Evolutionary conservation across 129 eudicot genomes (phyloP).

Genomic region (Cynara cardunculus): DNA sequence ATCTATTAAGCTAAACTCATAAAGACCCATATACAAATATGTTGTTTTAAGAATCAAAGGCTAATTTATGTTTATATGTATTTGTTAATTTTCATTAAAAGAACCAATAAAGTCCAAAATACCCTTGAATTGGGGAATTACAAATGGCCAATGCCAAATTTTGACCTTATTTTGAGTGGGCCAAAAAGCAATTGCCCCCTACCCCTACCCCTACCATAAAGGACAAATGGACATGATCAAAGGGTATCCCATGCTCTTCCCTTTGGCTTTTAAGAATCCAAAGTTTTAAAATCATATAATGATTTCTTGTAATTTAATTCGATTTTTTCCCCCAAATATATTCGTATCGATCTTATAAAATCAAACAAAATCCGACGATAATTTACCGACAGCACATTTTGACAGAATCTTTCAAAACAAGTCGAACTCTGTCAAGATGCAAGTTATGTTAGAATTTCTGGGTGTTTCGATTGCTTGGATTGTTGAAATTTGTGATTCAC

Average conservation of each 20-base stretch:
- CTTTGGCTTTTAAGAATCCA: slow-evolving; percentile 21
- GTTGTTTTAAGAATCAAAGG: not conserved
- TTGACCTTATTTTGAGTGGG: slow-evolving; percentile 27
- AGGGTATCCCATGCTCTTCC: slow-evolving; percentile 34
- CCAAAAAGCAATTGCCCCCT: slow-evolving; percentile 27
- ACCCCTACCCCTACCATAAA: slow-evolving; percentile 24
- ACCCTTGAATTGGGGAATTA: slow-evolving; percentile 1
- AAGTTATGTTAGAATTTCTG: too few species aligned
- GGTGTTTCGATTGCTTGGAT: too few species aligned
- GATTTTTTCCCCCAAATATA: not conserved
- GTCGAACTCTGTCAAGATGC: too few species aligned
- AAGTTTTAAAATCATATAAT: not conserved
- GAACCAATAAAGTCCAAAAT: not conserved
- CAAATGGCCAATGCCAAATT: slow-evolving; percentile 24
- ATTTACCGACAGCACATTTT: too few species aligned
- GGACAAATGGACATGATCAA: slow-evolving; percentile 28
- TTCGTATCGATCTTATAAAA: not conserved
- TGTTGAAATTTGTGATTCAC: too few species aligned
- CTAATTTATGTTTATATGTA: not conserved
- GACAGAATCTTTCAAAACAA: too few species aligned
- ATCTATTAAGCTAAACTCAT: too few species aligned
- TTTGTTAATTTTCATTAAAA: not conserved
- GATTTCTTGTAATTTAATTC: not conserved
- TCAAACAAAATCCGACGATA: not conserved
- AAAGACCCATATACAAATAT: too few species aligned